These are phyloP conservation scores for Aspergillus persii DNA, from an alignment of 2,329 filamentous ascomycete species.

Conservation along the genomic window DNA sequence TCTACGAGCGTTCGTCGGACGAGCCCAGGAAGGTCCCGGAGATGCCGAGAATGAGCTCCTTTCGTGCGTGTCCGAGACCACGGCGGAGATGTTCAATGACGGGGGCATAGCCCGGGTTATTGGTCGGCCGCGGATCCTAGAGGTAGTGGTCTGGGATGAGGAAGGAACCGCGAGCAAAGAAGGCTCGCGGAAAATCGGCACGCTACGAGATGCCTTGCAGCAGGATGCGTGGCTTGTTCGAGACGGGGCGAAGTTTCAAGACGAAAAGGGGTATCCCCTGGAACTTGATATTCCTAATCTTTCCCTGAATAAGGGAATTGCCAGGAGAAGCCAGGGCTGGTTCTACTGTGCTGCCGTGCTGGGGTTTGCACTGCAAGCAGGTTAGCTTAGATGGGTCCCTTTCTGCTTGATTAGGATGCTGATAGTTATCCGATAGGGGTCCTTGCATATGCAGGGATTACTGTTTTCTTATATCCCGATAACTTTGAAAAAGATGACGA, in stretches of 20 bases:
- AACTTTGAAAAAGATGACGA: conserved; percentile 26
- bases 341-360: conserved; percentile 29
- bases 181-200: conserved; percentile 21
- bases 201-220: conserved; percentile 25
- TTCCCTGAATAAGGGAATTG: conserved; percentile 37
- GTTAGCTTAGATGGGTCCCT: conserved; percentile 15
- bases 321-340: conserved; percentile 26
- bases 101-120: conserved; percentile 37
- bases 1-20: conserved; percentile 46
- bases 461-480: conserved; percentile 27
- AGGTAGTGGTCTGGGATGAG: conserved; percentile 44
- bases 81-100: conserved; percentile 48
- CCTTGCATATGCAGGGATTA: conserved; percentile 29
- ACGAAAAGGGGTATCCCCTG: conserved; percentile 15
- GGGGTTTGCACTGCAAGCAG: conserved; percentile 28
- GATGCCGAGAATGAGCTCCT: conserved; percentile 45
- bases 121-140: conserved; percentile 34
- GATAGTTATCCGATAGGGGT: conserved; percentile 16
- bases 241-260: conserved; percentile 3
- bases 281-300: conserved; percentile 35
- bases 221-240: conserved; percentile 21
- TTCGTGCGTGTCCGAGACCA: conserved; percentile 48
- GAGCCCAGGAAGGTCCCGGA: conserved; percentile 44
- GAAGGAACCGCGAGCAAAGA: conserved; percentile 33
- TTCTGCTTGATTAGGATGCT: not conserved